Evolutionary conservation across 2,329 filamentous ascomycete species (phyloP).

Genomic region (Tolypocladium guangdongense): DNA sequence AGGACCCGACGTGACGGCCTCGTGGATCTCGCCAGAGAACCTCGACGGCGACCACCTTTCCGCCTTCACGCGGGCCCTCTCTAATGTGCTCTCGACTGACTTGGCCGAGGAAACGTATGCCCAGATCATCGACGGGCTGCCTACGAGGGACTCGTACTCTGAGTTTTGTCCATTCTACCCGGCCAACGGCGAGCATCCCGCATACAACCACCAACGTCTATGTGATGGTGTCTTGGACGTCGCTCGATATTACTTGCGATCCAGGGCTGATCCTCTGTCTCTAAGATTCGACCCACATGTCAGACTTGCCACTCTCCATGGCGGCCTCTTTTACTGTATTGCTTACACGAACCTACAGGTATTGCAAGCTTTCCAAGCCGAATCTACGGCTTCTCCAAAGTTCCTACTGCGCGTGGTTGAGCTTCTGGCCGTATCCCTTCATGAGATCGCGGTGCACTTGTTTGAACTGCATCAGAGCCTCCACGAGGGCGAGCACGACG

Average conservation of each 20-base stretch:
- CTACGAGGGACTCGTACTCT: not conserved
- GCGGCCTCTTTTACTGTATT: no score
- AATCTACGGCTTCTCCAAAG: not conserved
- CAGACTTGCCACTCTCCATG: not conserved
- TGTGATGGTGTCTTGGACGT: not conserved
- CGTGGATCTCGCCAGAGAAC: not conserved
- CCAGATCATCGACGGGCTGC: no score
- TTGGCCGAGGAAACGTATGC: no score
- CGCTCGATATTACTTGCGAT: not conserved
- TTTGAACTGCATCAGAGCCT: not conserved
- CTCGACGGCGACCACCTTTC: no score
- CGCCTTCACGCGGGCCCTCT: no score
- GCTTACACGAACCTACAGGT: not conserved
- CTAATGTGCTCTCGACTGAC: no score
- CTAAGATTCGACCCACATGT: not conserved
- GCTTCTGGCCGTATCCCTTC: not conserved
- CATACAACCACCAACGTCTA: not conserved
- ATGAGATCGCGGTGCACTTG: not conserved
- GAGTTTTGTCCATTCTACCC: not conserved
- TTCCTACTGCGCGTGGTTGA: not conserved
- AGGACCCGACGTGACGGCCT: not conserved
- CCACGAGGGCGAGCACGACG: not conserved
- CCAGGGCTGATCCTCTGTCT: not conserved
- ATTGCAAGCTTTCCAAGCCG: not conserved
- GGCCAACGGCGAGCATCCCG: not conserved